These are phyloP conservation scores for Cytospora schulzeri DNA, from an alignment of 2,329 filamentous ascomycete genomes.

Conservation along the genomic window DNA sequence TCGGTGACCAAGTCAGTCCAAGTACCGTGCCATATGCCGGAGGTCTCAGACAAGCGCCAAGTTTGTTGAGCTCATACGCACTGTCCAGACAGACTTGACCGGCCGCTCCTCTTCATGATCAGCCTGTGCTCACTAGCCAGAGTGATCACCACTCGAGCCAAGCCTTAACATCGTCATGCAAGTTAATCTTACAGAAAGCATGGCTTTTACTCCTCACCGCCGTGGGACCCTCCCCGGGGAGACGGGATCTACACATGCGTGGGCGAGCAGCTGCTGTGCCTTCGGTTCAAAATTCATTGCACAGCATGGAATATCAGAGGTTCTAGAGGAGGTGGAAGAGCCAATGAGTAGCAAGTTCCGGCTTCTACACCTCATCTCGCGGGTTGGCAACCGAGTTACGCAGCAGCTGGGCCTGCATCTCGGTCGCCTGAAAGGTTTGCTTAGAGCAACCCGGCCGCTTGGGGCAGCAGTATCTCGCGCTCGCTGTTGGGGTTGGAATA, in stretches of 20 bases:
- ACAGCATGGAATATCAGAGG: conserved; percentile 1
- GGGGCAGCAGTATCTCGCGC: background rate
- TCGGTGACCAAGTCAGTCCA: background rate
- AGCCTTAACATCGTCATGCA: background rate
- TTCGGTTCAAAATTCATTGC: background rate
- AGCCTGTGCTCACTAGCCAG: conserved; percentile 5
- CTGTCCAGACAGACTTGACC: background rate
- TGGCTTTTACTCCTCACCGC: background rate
- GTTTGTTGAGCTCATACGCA: background rate
- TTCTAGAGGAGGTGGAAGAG: background rate
- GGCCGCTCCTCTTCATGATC: background rate
- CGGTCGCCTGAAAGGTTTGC: background rate
- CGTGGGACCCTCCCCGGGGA: background rate
- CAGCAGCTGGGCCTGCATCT: conserved; percentile 11
- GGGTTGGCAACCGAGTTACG: conserved; percentile 6
- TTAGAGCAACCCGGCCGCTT: background rate
- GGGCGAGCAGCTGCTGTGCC: background rate
- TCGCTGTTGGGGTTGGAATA: background rate
- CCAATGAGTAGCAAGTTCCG: background rate
- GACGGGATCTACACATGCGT: background rate
- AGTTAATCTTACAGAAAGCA: background rate
- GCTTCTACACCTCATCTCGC: background rate
- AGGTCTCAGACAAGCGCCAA: background rate
- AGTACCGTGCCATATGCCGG: background rate
- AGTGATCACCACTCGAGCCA: background rate